phyloP scores from a whole-genome alignment of 805 yeast genomes.

The Candida morakotiae region DNA sequence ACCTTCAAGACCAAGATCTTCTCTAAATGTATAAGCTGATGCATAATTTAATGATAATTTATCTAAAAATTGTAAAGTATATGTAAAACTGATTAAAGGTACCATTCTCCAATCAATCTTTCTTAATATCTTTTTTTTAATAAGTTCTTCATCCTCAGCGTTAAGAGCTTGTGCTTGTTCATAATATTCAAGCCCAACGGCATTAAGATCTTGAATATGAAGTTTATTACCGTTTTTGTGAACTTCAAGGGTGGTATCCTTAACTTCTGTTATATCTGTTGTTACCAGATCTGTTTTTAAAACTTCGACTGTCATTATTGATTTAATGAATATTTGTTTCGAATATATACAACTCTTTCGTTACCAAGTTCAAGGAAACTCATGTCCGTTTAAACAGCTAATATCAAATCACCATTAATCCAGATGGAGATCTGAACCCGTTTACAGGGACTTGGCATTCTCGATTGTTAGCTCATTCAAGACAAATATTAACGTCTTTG shows the following conservation, averaged over 20 bases:
- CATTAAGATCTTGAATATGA: slow-evolving; percentile 8
- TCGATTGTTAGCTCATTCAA: no score
- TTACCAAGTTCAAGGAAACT: no score
- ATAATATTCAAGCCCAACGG: slow-evolving; percentile 21
- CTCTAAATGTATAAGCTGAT: slow-evolving; percentile 17
- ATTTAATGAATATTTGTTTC: no score
- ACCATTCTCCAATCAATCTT: slow-evolving; percentile 32
- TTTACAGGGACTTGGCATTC: no score
- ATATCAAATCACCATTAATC: no score
- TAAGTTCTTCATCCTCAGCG: slow-evolving; percentile 21
- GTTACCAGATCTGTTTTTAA: neutral
- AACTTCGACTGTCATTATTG: no score
- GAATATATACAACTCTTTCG: no score
- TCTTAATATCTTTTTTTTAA: slow-evolving; percentile 20
- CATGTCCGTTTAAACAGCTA: no score
- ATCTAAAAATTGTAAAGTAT: slow-evolving; percentile 21
- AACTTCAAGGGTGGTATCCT: neutral
- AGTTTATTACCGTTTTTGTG: neutral
- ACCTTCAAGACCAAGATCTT: slow-evolving; percentile 19
- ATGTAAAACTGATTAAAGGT: slow-evolving; percentile 23
- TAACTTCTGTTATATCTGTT: neutral
- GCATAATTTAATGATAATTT: slow-evolving; percentile 23
- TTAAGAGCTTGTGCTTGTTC: slow-evolving; percentile 24
- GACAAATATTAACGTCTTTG: no score
- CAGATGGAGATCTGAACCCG: no score